These are phyloP conservation scores for Camelina neglecta DNA, from an alignment of 345 rosid genomes.

Conservation along the genomic window DNA sequence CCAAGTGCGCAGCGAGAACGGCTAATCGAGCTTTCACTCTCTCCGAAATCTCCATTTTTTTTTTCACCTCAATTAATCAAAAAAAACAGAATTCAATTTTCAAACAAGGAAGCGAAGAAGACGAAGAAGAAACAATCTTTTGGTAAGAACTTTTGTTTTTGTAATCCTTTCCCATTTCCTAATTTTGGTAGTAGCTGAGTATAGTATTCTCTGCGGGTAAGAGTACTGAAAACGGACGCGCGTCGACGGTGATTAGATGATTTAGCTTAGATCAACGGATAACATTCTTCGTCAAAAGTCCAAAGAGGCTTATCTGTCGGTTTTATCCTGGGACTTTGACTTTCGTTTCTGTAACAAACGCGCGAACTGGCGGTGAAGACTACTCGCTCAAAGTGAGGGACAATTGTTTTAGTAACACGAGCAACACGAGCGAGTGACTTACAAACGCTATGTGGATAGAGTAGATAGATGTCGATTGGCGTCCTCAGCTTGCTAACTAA, in stretches of 20 bases:
- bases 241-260: conserved; percentile 19
- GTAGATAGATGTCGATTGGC: background rate
- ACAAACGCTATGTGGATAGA: conserved; percentile 15
- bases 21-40: conserved; percentile 65
- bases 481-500: conserved; percentile 36
- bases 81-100: background rate
- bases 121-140: conserved; percentile 28
- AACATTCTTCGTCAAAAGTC: background rate
- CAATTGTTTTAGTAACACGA: background rate
- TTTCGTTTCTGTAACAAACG: background rate
- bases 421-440: background rate
- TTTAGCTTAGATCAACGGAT: conserved; percentile 22
- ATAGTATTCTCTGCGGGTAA: background rate
- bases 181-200: conserved; percentile 16
- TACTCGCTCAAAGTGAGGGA: background rate
- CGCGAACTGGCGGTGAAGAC: background rate
- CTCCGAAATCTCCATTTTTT: conserved; percentile 41
- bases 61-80: background rate
- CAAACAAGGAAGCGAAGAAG: background rate
- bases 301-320: conserved; percentile 30
- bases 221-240: conserved; percentile 1
- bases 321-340: background rate
- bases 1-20: conserved; percentile 69
- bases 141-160: background rate
- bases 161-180: background rate